Percentiles rank a stretch among this genome's conserved stretches.
phyloP scores from a whole-genome alignment of 441 rosid species.

The Gossypium laxum region DNA sequence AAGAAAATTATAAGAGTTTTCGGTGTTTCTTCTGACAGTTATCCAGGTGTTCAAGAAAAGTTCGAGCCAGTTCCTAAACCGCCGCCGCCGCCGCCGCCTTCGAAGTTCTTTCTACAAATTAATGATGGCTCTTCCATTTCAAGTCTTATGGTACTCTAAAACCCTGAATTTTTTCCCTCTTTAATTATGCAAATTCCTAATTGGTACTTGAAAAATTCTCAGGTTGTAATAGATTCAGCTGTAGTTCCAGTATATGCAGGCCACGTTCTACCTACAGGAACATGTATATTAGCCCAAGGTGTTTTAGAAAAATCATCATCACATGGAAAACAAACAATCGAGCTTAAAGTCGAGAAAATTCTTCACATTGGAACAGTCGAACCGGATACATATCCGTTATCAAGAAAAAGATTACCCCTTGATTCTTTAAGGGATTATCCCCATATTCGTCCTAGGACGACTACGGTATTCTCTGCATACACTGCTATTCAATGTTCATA shows the following conservation, averaged over 20 bases:
- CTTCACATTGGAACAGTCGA: constrained; percentile 71
- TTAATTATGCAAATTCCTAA: not conserved
- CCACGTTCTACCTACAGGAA: constrained; percentile 45
- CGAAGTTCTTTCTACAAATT: constrained; percentile 32
- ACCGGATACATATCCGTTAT: constrained; percentile 42
- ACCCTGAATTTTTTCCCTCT: not conserved
- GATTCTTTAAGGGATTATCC: constrained; percentile 56
- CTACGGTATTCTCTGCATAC: constrained; percentile 39
- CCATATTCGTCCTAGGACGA: constrained; percentile 81
- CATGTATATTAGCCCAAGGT: constrained; percentile 69
- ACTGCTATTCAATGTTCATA: not conserved
- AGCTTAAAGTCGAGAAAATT: constrained; percentile 53
- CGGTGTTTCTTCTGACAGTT: constrained; percentile 30
- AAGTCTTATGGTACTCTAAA: constrained; percentile 44
- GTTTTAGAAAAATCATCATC: constrained; percentile 26
- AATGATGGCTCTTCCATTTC: constrained; percentile 66
- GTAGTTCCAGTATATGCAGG: constrained; percentile 36
- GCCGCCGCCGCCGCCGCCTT: constrained; percentile 25
- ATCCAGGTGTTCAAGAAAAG: constrained; percentile 31
- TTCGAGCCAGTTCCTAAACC: constrained; percentile 26
- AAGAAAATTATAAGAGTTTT: constrained; percentile 47
- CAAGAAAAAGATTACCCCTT: constrained; percentile 62
- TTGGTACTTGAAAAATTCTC: not conserved
- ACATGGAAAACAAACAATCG: constrained; percentile 32
- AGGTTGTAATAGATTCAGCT: constrained; percentile 65